phyloP scores from a whole-genome alignment of 345 rosid species.

The Cardamine chenopodiifolia region DNA sequence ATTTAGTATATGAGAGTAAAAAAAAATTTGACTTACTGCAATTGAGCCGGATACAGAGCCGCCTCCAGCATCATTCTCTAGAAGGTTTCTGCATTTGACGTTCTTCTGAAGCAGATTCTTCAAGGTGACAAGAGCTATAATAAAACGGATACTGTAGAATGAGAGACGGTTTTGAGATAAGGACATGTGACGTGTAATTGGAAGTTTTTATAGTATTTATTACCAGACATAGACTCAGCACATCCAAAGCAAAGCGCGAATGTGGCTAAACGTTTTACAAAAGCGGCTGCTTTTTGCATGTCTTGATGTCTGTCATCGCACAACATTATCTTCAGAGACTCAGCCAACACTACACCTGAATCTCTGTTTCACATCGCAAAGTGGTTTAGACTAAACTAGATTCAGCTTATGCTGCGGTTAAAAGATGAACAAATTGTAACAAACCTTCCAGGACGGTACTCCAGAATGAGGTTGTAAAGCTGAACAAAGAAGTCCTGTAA shows the following conservation, averaged over 20 bases:
- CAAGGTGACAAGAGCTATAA: slow-evolving; percentile 80
- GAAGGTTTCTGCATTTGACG: slow-evolving; percentile 79
- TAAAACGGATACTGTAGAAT: neutral
- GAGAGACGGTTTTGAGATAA: neutral
- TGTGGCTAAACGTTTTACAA: slow-evolving; percentile 86
- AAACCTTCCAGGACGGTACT: slow-evolving; percentile 96
- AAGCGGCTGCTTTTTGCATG: slow-evolving; percentile 98
- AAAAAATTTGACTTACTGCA: slow-evolving; percentile 52
- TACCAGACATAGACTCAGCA: slow-evolving; percentile 94
- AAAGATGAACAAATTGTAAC: slow-evolving; percentile 26
- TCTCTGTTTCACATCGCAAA: slow-evolving; percentile 56
- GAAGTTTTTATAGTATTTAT: slow-evolving; percentile 10
- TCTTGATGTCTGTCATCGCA: slow-evolving; percentile 95
- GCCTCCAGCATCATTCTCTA: slow-evolving; percentile 97
- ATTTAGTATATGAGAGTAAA: neutral
- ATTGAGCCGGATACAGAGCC: slow-evolving; percentile 93
- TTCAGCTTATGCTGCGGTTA: neutral
- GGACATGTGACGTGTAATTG: neutral
- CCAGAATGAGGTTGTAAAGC: slow-evolving; percentile 84
- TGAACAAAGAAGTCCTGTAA: slow-evolving; percentile 88
- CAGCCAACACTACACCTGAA: slow-evolving; percentile 80
- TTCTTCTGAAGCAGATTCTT: slow-evolving; percentile 83
- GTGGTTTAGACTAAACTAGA: neutral
- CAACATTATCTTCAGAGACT: slow-evolving; percentile 91
- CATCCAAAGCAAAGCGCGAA: slow-evolving; percentile 79